Conservation (phyloP, 441 rosid genomes). For the Gossypium schwendimanii region DNA sequence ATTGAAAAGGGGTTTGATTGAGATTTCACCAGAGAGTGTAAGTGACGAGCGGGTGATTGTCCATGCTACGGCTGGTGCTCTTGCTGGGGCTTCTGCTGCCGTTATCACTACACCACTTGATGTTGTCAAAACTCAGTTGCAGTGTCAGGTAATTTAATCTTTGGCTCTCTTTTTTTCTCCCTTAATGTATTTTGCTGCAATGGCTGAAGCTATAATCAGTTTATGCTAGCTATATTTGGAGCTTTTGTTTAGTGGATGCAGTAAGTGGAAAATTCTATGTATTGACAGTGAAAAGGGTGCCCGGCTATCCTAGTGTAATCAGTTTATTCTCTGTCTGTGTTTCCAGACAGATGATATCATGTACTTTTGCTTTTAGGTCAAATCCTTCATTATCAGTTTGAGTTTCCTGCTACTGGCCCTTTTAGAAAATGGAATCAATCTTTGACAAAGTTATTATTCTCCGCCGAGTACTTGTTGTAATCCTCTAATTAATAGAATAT, state of each 20-base stretch:
- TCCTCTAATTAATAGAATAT: neutral
- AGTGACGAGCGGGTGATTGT: conserved; percentile 61
- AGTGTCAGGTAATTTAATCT: conserved; percentile 63
- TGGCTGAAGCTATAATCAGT: neutral
- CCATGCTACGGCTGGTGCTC: conserved; percentile 91
- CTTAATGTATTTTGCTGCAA: neutral
- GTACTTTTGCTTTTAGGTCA: neutral
- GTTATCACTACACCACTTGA: conserved; percentile 78
- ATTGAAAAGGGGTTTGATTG: conserved; percentile 53
- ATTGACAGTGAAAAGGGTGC: neutral
- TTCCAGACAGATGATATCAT: neutral
- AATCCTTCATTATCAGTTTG: neutral
- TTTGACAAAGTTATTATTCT: neutral
- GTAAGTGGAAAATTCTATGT: neutral
- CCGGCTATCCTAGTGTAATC: neutral
- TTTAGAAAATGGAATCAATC: neutral
- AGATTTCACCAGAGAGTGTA: conserved; percentile 56
- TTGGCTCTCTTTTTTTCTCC: neutral
- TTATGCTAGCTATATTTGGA: neutral
- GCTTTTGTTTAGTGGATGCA: neutral
- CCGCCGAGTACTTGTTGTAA: neutral
- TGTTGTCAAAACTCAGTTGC: conserved; percentile 87
- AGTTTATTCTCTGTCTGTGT: neutral
- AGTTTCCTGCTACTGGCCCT: neutral
- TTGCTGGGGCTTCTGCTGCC: conserved; percentile 73